These are phyloP conservation scores for Rhynchospora tenuis DNA, from an alignment of 176 grass and related monocot species.

Conservation along the genomic window DNA sequence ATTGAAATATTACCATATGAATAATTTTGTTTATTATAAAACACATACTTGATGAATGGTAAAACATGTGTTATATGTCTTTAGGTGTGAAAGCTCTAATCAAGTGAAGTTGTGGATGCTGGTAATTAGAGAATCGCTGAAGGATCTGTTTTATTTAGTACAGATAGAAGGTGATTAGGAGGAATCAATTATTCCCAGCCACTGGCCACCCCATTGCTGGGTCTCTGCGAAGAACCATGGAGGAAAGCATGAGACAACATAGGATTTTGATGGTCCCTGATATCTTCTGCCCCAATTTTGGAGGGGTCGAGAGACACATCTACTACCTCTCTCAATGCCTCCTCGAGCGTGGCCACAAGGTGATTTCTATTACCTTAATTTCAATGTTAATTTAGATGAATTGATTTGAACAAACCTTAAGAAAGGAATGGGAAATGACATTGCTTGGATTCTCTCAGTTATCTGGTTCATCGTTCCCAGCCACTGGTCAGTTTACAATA, in stretches of 20 bases:
- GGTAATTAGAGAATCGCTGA: no score
- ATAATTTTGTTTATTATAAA: no score
- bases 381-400: neutral
- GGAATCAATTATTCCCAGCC: no score
- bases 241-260: constrained; percentile 38
- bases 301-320: constrained; percentile 91
- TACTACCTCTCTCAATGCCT: constrained; percentile 91
- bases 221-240: constrained; percentile 28
- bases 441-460: neutral
- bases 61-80: no score
- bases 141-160: no score
- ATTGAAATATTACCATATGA: no score
- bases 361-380: constrained; percentile 7
- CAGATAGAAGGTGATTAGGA: no score
- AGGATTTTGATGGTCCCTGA: constrained; percentile 90
- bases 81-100: no score
- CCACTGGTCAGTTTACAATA: constrained; percentile 40
- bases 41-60: no score
- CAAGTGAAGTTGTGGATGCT: no score
- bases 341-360: constrained; percentile 92
- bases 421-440: neutral
- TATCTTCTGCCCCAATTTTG: constrained; percentile 95
- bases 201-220: no score
- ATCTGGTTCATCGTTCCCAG: neutral
- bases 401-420: neutral